Evolutionary conservation across 1,284 basidiomycete genomes (phyloP).

Genomic region (Apiotrichum akiyoshidainum): DNA sequence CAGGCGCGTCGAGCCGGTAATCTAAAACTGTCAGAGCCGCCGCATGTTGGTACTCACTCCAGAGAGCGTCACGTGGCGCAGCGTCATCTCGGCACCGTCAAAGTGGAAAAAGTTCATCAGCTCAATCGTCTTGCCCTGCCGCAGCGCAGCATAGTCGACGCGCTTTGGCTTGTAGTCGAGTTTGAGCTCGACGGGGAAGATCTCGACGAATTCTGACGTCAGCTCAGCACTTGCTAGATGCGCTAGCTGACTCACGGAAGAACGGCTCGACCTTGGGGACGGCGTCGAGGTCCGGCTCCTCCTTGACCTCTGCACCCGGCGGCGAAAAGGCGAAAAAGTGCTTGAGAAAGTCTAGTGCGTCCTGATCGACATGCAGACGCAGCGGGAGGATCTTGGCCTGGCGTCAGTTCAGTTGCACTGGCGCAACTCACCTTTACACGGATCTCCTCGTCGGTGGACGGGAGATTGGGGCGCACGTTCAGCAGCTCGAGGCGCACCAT

Average conservation of each 20-base stretch:
- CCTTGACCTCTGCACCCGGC: slow-evolving; percentile 46
- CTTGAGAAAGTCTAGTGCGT: slow-evolving; percentile 96
- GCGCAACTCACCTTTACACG: slow-evolving; percentile 65
- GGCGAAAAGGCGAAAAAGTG: slow-evolving; percentile 89
- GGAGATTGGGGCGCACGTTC: slow-evolving; percentile 65
- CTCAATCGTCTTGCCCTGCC: slow-evolving; percentile 88
- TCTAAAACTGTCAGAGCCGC: slow-evolving; percentile 52
- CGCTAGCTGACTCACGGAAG: slow-evolving; percentile 45
- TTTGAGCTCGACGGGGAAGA: slow-evolving; percentile 73
- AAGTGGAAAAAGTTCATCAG: slow-evolving; percentile 99
- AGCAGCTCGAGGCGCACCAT: slow-evolving; percentile 87
- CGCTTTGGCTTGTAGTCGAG: slow-evolving; percentile 97
- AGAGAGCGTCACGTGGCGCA: slow-evolving; percentile 84
- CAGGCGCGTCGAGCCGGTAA: slow-evolving; percentile 82
- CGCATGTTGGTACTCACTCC: slow-evolving; percentile 62
- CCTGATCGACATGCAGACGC: slow-evolving; percentile 92
- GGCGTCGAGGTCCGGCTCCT: neutral
- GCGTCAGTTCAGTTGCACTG: neutral
- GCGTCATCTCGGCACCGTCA: slow-evolving; percentile 95
- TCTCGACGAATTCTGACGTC: slow-evolving; percentile 46
- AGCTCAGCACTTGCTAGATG: neutral
- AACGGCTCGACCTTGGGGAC: slow-evolving; percentile 50
- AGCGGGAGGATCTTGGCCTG: slow-evolving; percentile 86
- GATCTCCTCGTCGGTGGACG: slow-evolving; percentile 64
- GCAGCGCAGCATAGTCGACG: slow-evolving; percentile 88